Conservation (phyloP, 2,329 filamentous ascomycete species). For the Alternaria atra region DNA sequence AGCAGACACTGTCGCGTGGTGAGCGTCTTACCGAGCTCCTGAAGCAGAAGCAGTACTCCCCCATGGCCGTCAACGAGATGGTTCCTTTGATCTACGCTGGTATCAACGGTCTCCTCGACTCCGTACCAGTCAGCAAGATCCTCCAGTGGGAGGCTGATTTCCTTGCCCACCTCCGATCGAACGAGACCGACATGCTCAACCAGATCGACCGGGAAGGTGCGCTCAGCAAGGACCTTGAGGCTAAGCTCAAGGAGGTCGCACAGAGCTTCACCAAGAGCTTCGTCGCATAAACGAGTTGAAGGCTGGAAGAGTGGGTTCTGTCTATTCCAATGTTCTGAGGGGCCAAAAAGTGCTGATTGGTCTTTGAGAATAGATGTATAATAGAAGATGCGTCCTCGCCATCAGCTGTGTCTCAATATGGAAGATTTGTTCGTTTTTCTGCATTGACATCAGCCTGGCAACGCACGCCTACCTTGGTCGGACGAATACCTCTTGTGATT, state of each 20-base stretch:
- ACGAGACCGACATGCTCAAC: constrained; percentile 82
- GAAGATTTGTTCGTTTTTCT: constrained; percentile 43
- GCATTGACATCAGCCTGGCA: constrained; percentile 24
- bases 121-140: constrained; percentile 88
- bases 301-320: constrained; percentile 49
- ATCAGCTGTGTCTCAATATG: constrained; percentile 53
- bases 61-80: constrained; percentile 99
- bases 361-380: constrained; percentile 51
- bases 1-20: constrained; percentile 98
- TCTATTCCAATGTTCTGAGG: constrained; percentile 47
- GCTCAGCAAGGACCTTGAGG: constrained; percentile 93
- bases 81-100: constrained; percentile 98
- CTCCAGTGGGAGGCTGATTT: constrained; percentile 94
- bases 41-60: constrained; percentile 99
- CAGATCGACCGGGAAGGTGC: constrained; percentile 96
- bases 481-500: constrained; percentile 28
- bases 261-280: constrained; percentile 93
- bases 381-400: constrained; percentile 52
- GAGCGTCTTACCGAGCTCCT: constrained; percentile 98
- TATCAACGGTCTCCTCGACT: constrained; percentile 96
- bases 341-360: constrained; percentile 52
- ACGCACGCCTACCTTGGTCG: constrained; percentile 14
- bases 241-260: constrained; percentile 80
- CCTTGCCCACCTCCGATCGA: constrained; percentile 88
- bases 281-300: constrained; percentile 62